Base-by-base conservation (phyloP, 129 eudicot species). In the Tagetes erecta region DNA sequence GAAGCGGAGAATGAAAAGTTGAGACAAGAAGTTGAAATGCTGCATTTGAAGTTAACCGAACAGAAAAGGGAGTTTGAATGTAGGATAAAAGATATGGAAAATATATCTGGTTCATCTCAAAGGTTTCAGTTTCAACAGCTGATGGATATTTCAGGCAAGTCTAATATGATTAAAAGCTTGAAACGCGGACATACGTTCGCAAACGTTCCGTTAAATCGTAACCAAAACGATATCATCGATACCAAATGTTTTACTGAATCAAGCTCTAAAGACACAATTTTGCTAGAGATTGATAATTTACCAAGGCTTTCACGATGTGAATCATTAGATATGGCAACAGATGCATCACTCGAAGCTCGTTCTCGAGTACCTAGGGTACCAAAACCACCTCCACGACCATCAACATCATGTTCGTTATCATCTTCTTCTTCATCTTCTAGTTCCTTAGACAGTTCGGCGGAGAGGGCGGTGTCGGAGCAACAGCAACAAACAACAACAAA, bases 341-440 rank as follows among this genome's bases (percentile, higher is more conserved):
- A 80, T 8, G 64, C 81, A 2, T 75, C 70, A 2, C 65, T 81
- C 30, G 80, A 80, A 0, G 76, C 67, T 20, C 79, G 92, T 14
- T 85, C 97, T 31, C 88, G 96, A 1, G 87, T 71, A 31, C 96
- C 98, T 11, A 81, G 97, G 49, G 91, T 93, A 58, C 97, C 97
- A 0, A 88, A 81, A 76, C 97, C 97, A 10, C 97, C 97, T 1
- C 97, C 97, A 3, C 77, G 80, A 7, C 80, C 92, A 27, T 53
- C 87, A 8, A 2, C 84, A 2, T 79, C 74, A 0, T 82, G 79
- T 0, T 42, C 76, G 3, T 73, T 84, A 2, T 78, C 83, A 31
- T 83, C 94, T 1, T 81, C 81, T 0, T 77, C 87, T 4, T 81
- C 72, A 1, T 35, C 65, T 3, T 55, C 60, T 0, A 83, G 75